These are phyloP conservation scores for Coniferiporia sulphurascens DNA, from an alignment of 1,284 basidiomycete species.

Conservation along the genomic window DNA sequence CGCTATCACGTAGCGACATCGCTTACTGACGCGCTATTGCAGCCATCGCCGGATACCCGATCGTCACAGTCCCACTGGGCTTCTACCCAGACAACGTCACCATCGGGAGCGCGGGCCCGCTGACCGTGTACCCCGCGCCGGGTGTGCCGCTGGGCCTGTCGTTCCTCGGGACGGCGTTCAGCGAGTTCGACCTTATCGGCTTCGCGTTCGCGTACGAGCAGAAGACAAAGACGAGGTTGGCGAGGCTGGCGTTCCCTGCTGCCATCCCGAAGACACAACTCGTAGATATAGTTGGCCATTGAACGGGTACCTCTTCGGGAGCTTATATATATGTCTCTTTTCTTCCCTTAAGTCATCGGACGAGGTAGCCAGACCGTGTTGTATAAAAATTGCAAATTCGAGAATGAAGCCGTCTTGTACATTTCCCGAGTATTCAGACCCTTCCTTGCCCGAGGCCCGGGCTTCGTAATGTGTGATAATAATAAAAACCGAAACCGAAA, in stretches of 20 bases:
- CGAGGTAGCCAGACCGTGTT: too few relatives aligned
- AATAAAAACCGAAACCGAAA: too few relatives aligned
- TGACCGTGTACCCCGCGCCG: constrained; percentile 48
- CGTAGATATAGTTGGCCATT: constrained; percentile 37
- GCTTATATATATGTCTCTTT: neutral
- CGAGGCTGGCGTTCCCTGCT: constrained; percentile 45
- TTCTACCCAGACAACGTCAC: constrained; percentile 29
- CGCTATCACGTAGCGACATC: neutral
- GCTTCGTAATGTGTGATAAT: too few relatives aligned
- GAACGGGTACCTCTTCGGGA: neutral
- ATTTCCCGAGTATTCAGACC: neutral
- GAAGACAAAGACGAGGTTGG: constrained; percentile 49
- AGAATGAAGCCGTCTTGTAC: neutral
- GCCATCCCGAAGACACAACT: constrained; percentile 62
- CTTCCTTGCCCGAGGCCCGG: too few relatives aligned
- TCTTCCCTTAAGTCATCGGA: neutral
- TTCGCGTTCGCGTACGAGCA: constrained; percentile 67
- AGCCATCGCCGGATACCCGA: constrained; percentile 58
- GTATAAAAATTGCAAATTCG: too few relatives aligned
- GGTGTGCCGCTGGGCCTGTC: constrained; percentile 60
- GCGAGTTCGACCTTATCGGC: constrained; percentile 53
- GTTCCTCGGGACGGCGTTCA: constrained; percentile 60
- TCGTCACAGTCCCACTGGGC: constrained; percentile 40
- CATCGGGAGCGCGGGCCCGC: constrained; percentile 35
- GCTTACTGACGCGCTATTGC: constrained; percentile 1